Evolutionary conservation across 441 rosid genomes (phyloP), one percentile per base, ranked within the genome.

Genomic region (California macrophylla): DNA sequence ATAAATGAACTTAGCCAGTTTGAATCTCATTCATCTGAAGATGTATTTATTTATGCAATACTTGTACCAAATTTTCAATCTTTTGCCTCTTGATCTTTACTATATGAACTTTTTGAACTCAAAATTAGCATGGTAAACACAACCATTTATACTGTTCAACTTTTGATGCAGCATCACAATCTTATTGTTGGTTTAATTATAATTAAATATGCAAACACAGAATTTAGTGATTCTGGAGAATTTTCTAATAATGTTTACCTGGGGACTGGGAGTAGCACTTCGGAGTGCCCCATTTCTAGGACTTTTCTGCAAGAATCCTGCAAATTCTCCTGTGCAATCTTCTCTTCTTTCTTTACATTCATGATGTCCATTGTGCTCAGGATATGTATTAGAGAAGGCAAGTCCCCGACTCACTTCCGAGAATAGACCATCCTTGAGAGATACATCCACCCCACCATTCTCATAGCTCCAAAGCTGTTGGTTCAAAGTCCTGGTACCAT

Each of bases 341-440:
- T 68, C 83, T 61, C 75, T 85, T 67, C 77, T 72, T 62, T 75
- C 84, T 63, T 71, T 72, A 58, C 15, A 34, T 47, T 80, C 90
- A 73, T 76, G 78, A 0, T 77, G 78, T 63, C 79, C 84, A 40
- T 78, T 81, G 30, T 78, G 85, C 56, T 64, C 69, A 15, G 72
- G 68, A 60, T 65, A 72, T 72, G 88, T 74, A 71, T 79, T 73
- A 61, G 71, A 29, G 9, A 80, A 60, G 77, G 81, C 81, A 72
- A 74, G 82, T 78, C 86, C 86, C 0, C 72, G 72, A 67, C 65
- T 79, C 62, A 82, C 61, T 30, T 82, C 82, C 7, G 92, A 79
- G 79, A 87, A 89, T 61, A 93, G 63, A 45, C 98, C 99, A 77
- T 95, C 98, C 71, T 83, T 89, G 6, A 89, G 88, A 66, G 97